Evolutionary conservation across 2,329 filamentous ascomycete genomes (phyloP).

Genomic region (Huntiella omanensis): DNA sequence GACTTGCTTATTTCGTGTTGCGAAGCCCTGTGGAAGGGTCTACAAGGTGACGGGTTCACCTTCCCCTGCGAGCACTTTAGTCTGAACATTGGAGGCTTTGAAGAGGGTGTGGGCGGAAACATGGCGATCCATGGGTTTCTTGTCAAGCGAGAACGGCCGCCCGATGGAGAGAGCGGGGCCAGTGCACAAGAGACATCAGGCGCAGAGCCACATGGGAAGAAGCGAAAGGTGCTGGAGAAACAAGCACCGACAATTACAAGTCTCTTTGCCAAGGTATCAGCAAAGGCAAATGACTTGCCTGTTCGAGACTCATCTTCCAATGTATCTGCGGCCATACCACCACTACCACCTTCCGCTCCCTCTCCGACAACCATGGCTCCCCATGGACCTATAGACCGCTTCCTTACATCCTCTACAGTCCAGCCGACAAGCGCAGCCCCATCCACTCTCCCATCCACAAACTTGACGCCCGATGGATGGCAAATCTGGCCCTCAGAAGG

Average conservation of each 20-base stretch:
- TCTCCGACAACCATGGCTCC: too few species aligned
- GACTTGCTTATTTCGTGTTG: constrained; percentile 15
- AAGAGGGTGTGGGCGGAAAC: constrained; percentile 70
- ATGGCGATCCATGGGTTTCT: constrained; percentile 74
- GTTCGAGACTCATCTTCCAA: too few species aligned
- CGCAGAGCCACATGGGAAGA: neutral
- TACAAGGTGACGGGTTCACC: constrained; percentile 51
- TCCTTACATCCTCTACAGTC: too few species aligned
- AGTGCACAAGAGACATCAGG: neutral
- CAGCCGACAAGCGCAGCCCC: too few species aligned
- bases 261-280: neutral
- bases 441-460: too few species aligned
- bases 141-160: constrained; percentile 32
- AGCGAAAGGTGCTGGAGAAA: too few species aligned
- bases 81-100: constrained; percentile 76
- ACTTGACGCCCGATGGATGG: too few species aligned
- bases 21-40: constrained; percentile 40
- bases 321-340: too few species aligned
- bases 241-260: neutral
- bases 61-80: constrained; percentile 91
- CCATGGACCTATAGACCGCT: too few species aligned
- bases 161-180: neutral
- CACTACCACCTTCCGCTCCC: too few species aligned
- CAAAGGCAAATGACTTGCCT: too few species aligned
- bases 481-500: too few species aligned